phyloP scores from a whole-genome alignment of 164 flowering plant species.

The Cinnamomum micranthum region DNA sequence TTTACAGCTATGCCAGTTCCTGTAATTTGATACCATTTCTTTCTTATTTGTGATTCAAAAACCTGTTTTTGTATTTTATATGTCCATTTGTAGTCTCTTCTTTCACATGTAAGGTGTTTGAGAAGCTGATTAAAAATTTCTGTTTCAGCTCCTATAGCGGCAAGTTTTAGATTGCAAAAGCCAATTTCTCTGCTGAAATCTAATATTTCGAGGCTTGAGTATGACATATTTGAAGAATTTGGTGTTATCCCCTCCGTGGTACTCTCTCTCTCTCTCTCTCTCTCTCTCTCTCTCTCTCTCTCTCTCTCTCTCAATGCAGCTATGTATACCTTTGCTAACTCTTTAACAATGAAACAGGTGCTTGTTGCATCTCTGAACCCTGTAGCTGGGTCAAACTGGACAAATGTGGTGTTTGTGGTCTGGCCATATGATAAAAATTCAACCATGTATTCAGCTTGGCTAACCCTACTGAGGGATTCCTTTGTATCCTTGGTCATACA shows the following conservation, averaged over 20 bases:
- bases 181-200: constrained; percentile 52
- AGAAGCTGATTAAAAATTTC: constrained; percentile 9
- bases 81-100: background rate
- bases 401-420: constrained; percentile 71
- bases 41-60: too few relatives aligned
- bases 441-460: constrained; percentile 32
- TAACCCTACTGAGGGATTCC: constrained; percentile 52
- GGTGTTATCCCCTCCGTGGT: constrained; percentile 39
- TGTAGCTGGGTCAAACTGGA: constrained; percentile 40
- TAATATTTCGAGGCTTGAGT: constrained; percentile 47
- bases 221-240: constrained; percentile 63
- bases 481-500: constrained; percentile 45
- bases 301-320: background rate
- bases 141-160: constrained; percentile 70
- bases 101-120: background rate
- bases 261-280: constrained; percentile 1
- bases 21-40: too few relatives aligned
- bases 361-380: constrained; percentile 50
- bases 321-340: background rate
- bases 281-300: background rate
- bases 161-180: constrained; percentile 56
- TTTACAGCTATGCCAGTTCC: too few relatives aligned
- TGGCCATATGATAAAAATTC: constrained; percentile 43
- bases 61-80: background rate
- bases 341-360: constrained; percentile 47